Evolutionary conservation across 2,329 filamentous ascomycete genomes (phyloP).

Genomic region (Neonectria faginata): DNA sequence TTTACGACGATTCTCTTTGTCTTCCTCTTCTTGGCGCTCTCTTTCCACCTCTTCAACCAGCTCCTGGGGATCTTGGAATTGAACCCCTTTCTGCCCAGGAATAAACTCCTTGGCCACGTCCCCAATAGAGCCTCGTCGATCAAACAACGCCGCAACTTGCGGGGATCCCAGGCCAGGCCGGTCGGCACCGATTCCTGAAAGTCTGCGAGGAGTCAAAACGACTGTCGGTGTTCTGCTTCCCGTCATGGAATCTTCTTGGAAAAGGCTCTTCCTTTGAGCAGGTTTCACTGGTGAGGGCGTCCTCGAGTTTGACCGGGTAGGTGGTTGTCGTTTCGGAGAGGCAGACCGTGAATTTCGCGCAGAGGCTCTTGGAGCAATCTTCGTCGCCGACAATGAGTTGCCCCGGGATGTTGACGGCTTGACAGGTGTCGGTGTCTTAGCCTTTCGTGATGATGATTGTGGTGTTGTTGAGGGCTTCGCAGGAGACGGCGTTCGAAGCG

Average conservation of each 20-base stretch:
- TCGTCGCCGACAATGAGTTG: slow-evolving; percentile 30
- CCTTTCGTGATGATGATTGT: slow-evolving; percentile 30
- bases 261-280: slow-evolving; percentile 56
- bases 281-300: slow-evolving; percentile 43
- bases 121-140: slow-evolving; percentile 77
- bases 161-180: slow-evolving; percentile 80
- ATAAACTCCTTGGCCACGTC: slow-evolving; percentile 74
- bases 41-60: slow-evolving; percentile 73
- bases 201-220: slow-evolving; percentile 68
- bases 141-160: slow-evolving; percentile 76
- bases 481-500: slow-evolving; percentile 43
- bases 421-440: slow-evolving; percentile 42
- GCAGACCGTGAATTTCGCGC: slow-evolving; percentile 32
- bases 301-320: slow-evolving; percentile 34
- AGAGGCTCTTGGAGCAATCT: slow-evolving; percentile 27
- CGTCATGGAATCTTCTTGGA: slow-evolving; percentile 64
- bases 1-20: slow-evolving; percentile 69
- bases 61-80: slow-evolving; percentile 73
- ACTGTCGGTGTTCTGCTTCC: slow-evolving; percentile 72
- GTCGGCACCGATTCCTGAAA: slow-evolving; percentile 77
- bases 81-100: slow-evolving; percentile 63
- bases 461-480: slow-evolving; percentile 39
- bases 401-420: slow-evolving; percentile 43
- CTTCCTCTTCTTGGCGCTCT: slow-evolving; percentile 69
- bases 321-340: slow-evolving; percentile 35